Conservation (phyloP, 139 green algal genomes). For the Choricystis sp. region DNA sequence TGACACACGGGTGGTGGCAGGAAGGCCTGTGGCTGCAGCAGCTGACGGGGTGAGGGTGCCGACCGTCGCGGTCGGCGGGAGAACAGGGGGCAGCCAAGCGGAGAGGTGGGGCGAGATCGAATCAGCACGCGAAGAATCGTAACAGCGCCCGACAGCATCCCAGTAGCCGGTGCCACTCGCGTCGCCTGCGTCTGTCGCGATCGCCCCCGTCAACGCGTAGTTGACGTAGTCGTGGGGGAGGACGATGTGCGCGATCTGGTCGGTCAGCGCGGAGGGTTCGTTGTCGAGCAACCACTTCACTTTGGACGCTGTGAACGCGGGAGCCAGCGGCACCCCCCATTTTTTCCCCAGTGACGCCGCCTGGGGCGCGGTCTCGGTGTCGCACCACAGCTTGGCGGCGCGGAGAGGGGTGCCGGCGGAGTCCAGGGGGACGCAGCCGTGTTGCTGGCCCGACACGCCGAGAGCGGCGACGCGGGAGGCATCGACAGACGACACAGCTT, state of each 20-base stretch:
- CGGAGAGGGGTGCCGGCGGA: constrained; percentile 26
- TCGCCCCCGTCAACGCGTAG: constrained; percentile 38
- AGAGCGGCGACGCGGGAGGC: constrained; percentile 31
- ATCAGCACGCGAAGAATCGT: constrained; percentile 19
- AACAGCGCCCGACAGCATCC: constrained; percentile 29
- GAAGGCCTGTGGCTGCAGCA: constrained; percentile 37
- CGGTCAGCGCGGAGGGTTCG: constrained; percentile 50
- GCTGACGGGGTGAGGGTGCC: constrained; percentile 32
- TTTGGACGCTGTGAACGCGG: constrained; percentile 72
- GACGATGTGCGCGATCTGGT: constrained; percentile 28
- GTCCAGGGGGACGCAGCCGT: constrained; percentile 67
- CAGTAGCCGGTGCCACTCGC: constrained; percentile 58
- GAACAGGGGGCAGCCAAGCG: constrained; percentile 31
- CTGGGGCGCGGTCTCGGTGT: constrained; percentile 54
- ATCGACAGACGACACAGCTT: constrained; percentile 1
- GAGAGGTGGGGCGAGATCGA: constrained; percentile 27
- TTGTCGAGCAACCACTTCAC: constrained; percentile 68
- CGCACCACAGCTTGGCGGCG: constrained; percentile 70
- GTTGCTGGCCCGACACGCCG: constrained; percentile 75
- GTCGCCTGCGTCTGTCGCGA: constrained; percentile 25
- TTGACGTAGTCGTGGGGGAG: constrained; percentile 83
- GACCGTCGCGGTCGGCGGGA: constrained; percentile 33
- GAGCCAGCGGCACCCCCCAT: constrained; percentile 39
- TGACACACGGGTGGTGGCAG: constrained; percentile 25
- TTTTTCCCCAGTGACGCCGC: constrained; percentile 39